Percentiles rank a stretch among this genome's conserved stretches.
These are phyloP conservation scores for Plasmodium fragile DNA, from an alignment of 169 alveolate species.

Conservation along the genomic window DNA sequence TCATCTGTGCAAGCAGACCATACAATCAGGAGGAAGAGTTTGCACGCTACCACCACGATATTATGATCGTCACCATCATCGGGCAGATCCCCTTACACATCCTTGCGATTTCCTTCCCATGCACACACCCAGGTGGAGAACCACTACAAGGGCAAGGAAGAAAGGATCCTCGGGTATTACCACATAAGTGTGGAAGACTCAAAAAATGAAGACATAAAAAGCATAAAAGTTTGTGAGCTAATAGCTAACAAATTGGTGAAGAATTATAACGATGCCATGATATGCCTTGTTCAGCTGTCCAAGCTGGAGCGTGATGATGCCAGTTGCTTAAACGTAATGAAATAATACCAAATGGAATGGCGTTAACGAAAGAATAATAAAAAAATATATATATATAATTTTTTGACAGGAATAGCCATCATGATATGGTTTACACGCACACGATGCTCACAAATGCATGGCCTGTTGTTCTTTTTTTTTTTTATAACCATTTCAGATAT, in stretches of 20 bases:
- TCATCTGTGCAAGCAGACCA: background rate
- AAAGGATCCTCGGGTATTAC: conserved; percentile 54
- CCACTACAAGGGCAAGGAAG: conserved; percentile 38
- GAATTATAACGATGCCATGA: conserved; percentile 59
- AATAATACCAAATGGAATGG: background rate
- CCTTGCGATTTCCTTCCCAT: background rate
- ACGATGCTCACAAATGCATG: background rate
- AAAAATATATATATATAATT: no score
- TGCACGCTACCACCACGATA: background rate
- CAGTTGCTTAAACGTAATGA: conserved; percentile 54
- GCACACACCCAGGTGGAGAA: conserved; percentile 41
- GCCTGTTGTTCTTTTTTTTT: background rate
- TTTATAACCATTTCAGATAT: conserved; percentile 29
- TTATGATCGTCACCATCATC: background rate
- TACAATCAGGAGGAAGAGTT: background rate
- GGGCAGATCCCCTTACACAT: background rate
- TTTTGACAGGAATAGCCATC: background rate
- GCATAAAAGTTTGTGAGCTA: conserved; percentile 60
- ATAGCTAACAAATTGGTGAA: conserved; percentile 36
- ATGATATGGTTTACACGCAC: background rate
- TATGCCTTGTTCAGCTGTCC: conserved; percentile 52
- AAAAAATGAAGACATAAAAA: conserved; percentile 42
- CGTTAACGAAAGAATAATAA: background rate
- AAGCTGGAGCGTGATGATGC: conserved; percentile 11
- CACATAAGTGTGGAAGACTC: conserved; percentile 52